Conservation (phyloP, 768 basidiomycete genomes). For the Daedaleopsis nitida region DNA sequence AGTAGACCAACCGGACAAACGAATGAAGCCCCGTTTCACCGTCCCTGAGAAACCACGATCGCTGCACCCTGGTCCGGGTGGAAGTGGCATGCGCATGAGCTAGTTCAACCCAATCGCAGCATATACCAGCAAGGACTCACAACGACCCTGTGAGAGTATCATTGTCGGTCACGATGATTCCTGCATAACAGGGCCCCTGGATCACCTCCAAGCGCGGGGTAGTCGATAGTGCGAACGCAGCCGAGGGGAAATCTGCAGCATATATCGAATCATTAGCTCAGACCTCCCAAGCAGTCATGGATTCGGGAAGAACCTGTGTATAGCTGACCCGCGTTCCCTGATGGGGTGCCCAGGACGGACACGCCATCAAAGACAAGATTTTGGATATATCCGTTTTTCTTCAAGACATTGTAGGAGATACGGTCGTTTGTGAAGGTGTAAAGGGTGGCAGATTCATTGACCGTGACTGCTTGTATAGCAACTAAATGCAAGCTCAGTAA, state of each 20-base stretch:
- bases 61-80: conserved; percentile 17
- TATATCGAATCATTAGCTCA: too few relatives aligned
- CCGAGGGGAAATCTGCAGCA: conserved; percentile 26
- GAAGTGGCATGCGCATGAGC: background rate
- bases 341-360: conserved; percentile 23
- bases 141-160: conserved; percentile 17
- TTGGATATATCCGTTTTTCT: conserved; percentile 26
- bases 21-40: conserved; percentile 31
- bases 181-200: conserved; percentile 25
- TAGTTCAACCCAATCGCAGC: conserved; percentile 3
- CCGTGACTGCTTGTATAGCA: conserved; percentile 4
- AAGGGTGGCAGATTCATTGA: conserved; percentile 9
- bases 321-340: conserved; percentile 27
- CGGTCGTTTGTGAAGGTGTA: conserved; percentile 15
- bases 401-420: conserved; percentile 14
- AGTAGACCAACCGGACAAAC: conserved; percentile 28
- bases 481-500: background rate
- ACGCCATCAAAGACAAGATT: conserved; percentile 22
- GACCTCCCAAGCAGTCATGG: background rate
- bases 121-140: background rate
- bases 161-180: conserved; percentile 31
- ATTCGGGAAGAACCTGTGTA: conserved; percentile 19
- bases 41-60: conserved; percentile 32
- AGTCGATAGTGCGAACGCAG: conserved; percentile 18
- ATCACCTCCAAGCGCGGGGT: conserved; percentile 15